phyloP scores from a whole-genome alignment of 768 basidiomycete species.

The Obba rivulosa region DNA sequence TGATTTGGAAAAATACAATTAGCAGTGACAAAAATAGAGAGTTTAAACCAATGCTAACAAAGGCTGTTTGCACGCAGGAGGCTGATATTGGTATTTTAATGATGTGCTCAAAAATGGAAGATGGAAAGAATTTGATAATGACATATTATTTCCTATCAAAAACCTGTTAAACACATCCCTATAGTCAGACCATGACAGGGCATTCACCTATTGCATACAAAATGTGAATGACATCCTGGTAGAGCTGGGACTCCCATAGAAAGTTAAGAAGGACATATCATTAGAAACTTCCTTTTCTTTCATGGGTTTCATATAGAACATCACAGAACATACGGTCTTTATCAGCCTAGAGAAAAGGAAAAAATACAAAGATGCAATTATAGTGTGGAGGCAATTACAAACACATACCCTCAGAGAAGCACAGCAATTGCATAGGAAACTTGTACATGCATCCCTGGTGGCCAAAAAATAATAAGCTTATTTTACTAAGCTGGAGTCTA shows the following conservation, averaged over 20 bases:
- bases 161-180: constrained; percentile 1
- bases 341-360: not conserved
- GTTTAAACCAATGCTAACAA: no score
- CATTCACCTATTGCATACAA: constrained; percentile 11
- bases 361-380: constrained; percentile 21
- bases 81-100: constrained; percentile 15
- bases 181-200: not conserved
- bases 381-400: constrained; percentile 17
- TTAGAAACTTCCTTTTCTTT: constrained; percentile 3
- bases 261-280: not conserved
- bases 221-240: no score
- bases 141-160: constrained; percentile 11
- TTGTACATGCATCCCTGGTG: constrained; percentile 29
- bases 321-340: not conserved
- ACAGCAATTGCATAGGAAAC: constrained; percentile 34
- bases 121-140: constrained; percentile 22
- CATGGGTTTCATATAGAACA: not conserved
- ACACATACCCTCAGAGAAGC: constrained; percentile 29
- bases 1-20: no score
- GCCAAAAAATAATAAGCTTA: constrained; percentile 13
- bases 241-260: constrained; percentile 7
- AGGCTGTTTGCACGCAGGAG: constrained; percentile 7
- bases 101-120: constrained; percentile 6
- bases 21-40: no score
- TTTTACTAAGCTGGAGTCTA: no score